Evolutionary conservation across 2,329 filamentous ascomycete species (phyloP), one percentile per base, ranked within the genome.

Genomic region (Fusarium humuli): DNA sequence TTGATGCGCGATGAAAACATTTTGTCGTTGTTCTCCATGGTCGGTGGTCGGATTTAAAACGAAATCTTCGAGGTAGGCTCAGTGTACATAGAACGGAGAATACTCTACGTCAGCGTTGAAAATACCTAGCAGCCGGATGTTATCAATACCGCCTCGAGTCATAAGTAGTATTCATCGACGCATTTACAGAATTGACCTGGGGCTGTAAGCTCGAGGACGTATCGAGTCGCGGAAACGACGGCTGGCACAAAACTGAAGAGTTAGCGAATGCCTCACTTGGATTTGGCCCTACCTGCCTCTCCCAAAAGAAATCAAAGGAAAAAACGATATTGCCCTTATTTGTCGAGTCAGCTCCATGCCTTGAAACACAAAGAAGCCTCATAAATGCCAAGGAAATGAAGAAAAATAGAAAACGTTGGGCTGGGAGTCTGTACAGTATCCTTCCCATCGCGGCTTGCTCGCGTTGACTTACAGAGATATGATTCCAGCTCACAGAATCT

Each of bases 321-420:
- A 9, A 11, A 3, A 5, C 18, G 0, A n/a, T 11, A 6, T 6
- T 37, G 16, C 3, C 16, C 9, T n/a, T 0, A 11, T n/a, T 4
- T 37, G 5, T 11, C 16, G 16, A 37, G 9, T 37, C 22, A 37
- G 16, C 32, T 37, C 8, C 5, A 37, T 4, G 32, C 5, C 32
- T 18, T 11, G 16, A 18, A 37, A 2, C 2, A 18, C 9, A 4
- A 18, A 18, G 16, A 16, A 6, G 18, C 5, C 7, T 37, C 16
- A 11, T 18, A 4, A 7, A 34, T 34, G 1, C 7, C 32, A 34
- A 3, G 9, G 5, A 18, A 34, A 34, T 16, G 14, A 34, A 10
- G 16, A 10, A n/a, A 5, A 37, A 18, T 4, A 10, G 10, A n/a
- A 37, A 37, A 1, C 3, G n/a, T n/a, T 6, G 18, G 34, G 3